Percentiles rank a stretch among this genome's conserved stretches.
phyloP scores from a whole-genome alignment of 345 rosid genomes.

The Melastoma malabathricum region DNA sequence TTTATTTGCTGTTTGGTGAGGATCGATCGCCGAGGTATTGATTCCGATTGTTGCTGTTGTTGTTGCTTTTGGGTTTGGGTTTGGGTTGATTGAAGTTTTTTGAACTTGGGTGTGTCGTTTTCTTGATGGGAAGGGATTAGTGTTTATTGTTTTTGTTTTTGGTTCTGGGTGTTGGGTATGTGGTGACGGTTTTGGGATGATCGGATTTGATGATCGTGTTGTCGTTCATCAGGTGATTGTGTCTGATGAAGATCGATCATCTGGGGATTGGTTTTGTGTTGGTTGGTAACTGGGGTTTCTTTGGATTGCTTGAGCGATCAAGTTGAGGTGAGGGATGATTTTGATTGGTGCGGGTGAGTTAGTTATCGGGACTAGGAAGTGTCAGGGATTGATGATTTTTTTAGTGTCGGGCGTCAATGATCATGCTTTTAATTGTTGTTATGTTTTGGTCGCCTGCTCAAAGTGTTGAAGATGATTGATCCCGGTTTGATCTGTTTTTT shows the following conservation, averaged over 20 bases:
- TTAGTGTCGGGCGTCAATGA: not conserved
- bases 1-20: conserved; percentile 7
- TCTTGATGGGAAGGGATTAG: conserved; percentile 5
- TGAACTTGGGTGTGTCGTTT: conserved; percentile 7
- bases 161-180: not conserved
- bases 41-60: conserved; percentile 6
- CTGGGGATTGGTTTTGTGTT: not conserved
- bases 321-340: not conserved
- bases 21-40: conserved; percentile 39
- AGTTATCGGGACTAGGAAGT: not conserved
- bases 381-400: not conserved
- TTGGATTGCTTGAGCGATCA: not conserved
- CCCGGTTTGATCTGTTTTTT: too few relatives aligned
- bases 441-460: too few relatives aligned
- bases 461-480: too few relatives aligned
- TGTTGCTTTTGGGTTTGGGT: not conserved
- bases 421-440: too few relatives aligned
- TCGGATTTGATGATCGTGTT: conserved; percentile 13
- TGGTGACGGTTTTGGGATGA: conserved; percentile 9
- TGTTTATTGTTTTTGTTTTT: conserved; percentile 7
- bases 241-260: not conserved
- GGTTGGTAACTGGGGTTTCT: too few relatives aligned
- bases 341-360: conserved; percentile 3
- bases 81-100: conserved; percentile 8
- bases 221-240: not conserved